Base-by-base conservation (phyloP, 2,329 filamentous ascomycete genomes). In the Colletotrichum trifolii region DNA sequence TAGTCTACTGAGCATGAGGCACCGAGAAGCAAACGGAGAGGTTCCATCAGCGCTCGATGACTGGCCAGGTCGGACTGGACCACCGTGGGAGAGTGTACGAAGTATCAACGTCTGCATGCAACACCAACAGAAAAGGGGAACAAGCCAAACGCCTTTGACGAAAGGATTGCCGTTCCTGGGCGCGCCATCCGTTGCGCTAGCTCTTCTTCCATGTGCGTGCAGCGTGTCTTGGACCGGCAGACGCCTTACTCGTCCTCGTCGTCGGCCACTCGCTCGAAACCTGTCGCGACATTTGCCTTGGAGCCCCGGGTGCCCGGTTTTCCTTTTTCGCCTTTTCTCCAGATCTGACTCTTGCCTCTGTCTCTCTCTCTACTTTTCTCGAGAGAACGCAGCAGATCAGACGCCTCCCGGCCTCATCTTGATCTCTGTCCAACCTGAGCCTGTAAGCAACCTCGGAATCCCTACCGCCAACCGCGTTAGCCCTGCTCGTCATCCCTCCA, bases 141-240 rank as follows among this genome's bases (percentile, higher is more conserved):
- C 17, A 33, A n/a, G 40, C 40, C 10, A 13, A 8, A 49, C 43
- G 49, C 13, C 11, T 33, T 7, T 25, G 8, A 2, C 17, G 46
- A 56, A 8, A 40, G 15, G 33, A 10, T 66, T 62, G 34, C 47
- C 47, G 13, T 35, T 66, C 15, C 42, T 53, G 42, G 58, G 9
- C 39, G 47, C 52, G 58, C 40, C 38, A 33, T 56, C n/a, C 52
- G 25, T 33, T 15, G 42, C 53, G 36, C 42, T 56, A 55, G 58
- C 10, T 45, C 42, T 3, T 43, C 47, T 15, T 45, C 25, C 25
- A 25, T 25, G 25, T 25, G 3, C 25, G n/a, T 52, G 39, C 25
- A 3, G 17, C 3, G 25, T 66, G 63, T 57, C 58, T 62, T 35
- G 53, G 38, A 35, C 17, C 58, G 47, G 47, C 40, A 65, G 52